Percentiles rank a stretch among this genome's conserved stretches.
Evolutionary conservation across 2,329 filamentous ascomycete species (phyloP).

Genomic region (Sporothrix variecibatus): DNA sequence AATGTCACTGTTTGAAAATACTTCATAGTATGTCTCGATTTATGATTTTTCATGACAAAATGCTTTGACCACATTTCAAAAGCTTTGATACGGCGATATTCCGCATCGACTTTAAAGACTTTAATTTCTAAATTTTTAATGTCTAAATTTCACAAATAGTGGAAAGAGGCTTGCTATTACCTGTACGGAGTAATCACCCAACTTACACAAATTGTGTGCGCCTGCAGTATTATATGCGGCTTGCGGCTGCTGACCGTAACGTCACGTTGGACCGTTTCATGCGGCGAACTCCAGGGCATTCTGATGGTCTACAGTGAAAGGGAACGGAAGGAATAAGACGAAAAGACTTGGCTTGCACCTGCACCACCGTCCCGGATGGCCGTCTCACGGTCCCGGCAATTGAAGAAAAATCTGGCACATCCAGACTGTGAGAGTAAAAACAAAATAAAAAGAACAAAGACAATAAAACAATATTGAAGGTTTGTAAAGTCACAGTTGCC

Average conservation of each 20-base stretch:
- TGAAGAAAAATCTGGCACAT: background rate
- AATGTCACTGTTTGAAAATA: background rate
- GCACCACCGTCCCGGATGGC: background rate
- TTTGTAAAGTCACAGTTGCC: background rate
- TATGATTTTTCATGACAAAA: background rate
- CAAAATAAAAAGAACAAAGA: background rate
- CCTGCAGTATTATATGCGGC: background rate
- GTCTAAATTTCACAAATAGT: background rate
- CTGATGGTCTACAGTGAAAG: background rate
- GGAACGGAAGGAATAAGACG: background rate
- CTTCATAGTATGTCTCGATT: background rate
- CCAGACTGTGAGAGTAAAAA: background rate
- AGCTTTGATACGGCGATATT: background rate
- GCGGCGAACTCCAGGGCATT: background rate
- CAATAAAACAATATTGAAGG: background rate
- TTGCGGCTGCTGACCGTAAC: conserved; percentile 3
- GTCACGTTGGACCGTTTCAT: conserved; percentile 13
- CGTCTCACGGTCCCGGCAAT: background rate
- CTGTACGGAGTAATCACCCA: background rate
- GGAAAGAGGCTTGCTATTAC: background rate
- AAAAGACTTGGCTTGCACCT: background rate
- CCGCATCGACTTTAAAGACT: background rate
- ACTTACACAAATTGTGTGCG: background rate
- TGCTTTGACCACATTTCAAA: background rate
- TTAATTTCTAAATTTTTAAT: background rate